phyloP scores from a whole-genome alignment of 1,284 basidiomycete genomes.

The Apiotrichum sp. region DNA sequence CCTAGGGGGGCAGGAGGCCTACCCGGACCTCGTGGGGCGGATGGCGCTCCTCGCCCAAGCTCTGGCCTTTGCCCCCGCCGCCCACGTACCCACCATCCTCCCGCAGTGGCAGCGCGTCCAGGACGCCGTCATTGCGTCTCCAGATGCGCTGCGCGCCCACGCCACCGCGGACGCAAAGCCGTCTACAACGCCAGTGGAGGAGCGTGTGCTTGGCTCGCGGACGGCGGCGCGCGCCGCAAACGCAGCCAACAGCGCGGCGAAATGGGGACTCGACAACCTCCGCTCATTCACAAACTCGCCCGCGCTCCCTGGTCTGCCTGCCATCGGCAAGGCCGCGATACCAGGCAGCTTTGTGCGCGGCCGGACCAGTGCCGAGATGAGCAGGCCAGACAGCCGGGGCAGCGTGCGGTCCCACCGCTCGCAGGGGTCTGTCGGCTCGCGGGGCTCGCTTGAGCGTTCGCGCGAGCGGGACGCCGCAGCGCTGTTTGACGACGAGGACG shows the following conservation, averaged over 20 bases:
- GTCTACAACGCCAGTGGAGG: conserved; percentile 8
- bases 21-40: conserved; percentile 60
- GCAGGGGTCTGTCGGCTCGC: conserved; percentile 1
- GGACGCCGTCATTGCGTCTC: conserved; percentile 11
- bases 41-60: conserved; percentile 70
- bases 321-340: neutral
- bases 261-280: conserved; percentile 24
- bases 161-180: neutral
- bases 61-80: conserved; percentile 77
- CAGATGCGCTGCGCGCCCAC: conserved; percentile 1
- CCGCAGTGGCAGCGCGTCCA: conserved; percentile 59
- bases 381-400: neutral
- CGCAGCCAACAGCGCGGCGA: conserved; percentile 23
- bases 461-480: conserved; percentile 7
- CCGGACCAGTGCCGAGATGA: neutral
- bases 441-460: conserved; percentile 1
- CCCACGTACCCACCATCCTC: conserved; percentile 67
- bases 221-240: conserved; percentile 29
- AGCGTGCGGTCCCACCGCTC: too few species aligned
- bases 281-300: conserved; percentile 10
- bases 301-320: neutral
- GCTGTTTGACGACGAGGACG: conserved; percentile 30
- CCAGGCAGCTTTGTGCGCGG: too few species aligned
- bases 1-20: conserved; percentile 72
- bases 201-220: conserved; percentile 39